Percentiles rank a stretch among this genome's conserved stretches.
Conservation (phyloP, 2,329 filamentous ascomycete species). For the Cladosporium cucumerinum region DNA sequence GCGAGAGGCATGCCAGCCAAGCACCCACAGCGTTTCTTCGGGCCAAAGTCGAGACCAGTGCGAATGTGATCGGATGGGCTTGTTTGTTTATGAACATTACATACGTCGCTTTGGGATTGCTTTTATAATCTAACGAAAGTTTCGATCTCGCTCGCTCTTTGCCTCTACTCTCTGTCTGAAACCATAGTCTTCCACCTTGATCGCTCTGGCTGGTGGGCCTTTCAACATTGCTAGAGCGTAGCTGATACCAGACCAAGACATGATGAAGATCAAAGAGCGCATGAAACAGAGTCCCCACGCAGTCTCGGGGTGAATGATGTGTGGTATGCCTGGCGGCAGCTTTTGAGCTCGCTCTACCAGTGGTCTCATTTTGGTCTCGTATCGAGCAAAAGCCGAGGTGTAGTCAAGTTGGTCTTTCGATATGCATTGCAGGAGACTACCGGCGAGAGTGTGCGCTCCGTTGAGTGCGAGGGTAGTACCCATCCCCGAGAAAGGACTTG, state of each 20-base stretch:
- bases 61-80: neutral
- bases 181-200: slow-evolving; percentile 30
- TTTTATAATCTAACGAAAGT: no score
- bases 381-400: slow-evolving; percentile 24
- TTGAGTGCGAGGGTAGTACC: slow-evolving; percentile 34
- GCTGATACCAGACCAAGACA: neutral
- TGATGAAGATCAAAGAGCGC: neutral
- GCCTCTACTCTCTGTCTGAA: slow-evolving; percentile 17
- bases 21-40: neutral
- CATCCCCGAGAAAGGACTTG: slow-evolving; percentile 35
- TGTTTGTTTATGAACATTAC: neutral
- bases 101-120: neutral
- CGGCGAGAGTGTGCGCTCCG: slow-evolving; percentile 36
- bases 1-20: neutral
- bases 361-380: slow-evolving; percentile 28
- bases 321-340: slow-evolving; percentile 22
- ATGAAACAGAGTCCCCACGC: slow-evolving; percentile 15
- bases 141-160: neutral
- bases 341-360: slow-evolving; percentile 29
- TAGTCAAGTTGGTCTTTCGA: slow-evolving; percentile 7
- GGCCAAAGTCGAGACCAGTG: no score
- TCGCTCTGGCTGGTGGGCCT: slow-evolving; percentile 15
- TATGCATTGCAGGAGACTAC: slow-evolving; percentile 23
- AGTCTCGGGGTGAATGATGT: slow-evolving; percentile 15
- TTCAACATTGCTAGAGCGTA: slow-evolving; percentile 16